Conservation (phyloP, 2,329 filamentous ascomycete genomes). For the Scleromitrula shiraiana region DNA sequence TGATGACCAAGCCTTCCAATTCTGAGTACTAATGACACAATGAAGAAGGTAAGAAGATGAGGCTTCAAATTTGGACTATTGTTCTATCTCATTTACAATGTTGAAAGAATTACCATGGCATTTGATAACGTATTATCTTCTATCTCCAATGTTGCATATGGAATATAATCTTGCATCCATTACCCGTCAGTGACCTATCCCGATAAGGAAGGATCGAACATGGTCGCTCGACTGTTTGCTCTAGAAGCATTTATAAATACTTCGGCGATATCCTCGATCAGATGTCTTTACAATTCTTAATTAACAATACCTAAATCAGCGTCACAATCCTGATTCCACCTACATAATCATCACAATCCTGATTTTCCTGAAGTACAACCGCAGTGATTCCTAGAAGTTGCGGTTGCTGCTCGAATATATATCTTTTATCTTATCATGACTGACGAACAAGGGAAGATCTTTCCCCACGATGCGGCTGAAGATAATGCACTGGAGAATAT, state of each 20-base stretch:
- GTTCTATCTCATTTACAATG: too few relatives aligned
- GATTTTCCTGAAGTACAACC: constrained; percentile 1
- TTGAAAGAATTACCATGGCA: background rate
- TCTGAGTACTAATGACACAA: too few relatives aligned
- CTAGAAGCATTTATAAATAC: constrained; percentile 8
- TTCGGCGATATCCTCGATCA: constrained; percentile 3
- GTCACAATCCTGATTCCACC: too few relatives aligned
- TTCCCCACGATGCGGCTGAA: constrained; percentile 14
- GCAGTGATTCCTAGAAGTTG: background rate
- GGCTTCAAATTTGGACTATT: too few relatives aligned
- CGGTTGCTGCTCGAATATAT: background rate
- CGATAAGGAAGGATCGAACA: constrained; percentile 4
- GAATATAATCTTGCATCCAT: constrained; percentile 3
- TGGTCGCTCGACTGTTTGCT: background rate
- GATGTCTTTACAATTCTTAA: constrained; percentile 2
- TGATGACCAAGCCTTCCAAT: too few relatives aligned
- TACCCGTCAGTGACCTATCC: constrained; percentile 7
- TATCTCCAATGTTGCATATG: constrained; percentile 1
- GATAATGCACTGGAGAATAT: constrained; percentile 19
- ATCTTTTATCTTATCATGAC: constrained; percentile 5
- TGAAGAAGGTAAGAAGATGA: too few relatives aligned
- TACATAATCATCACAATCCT: too few relatives aligned
- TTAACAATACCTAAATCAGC: constrained; percentile 8
- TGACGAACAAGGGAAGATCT: constrained; percentile 8
- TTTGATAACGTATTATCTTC: background rate